A percentile compares a stretch with the other conserved stretches of the same genome.
Evolutionary conservation across 148 eudicot species (phyloP).

Genomic region (Arctostaphylos glauca): DNA sequence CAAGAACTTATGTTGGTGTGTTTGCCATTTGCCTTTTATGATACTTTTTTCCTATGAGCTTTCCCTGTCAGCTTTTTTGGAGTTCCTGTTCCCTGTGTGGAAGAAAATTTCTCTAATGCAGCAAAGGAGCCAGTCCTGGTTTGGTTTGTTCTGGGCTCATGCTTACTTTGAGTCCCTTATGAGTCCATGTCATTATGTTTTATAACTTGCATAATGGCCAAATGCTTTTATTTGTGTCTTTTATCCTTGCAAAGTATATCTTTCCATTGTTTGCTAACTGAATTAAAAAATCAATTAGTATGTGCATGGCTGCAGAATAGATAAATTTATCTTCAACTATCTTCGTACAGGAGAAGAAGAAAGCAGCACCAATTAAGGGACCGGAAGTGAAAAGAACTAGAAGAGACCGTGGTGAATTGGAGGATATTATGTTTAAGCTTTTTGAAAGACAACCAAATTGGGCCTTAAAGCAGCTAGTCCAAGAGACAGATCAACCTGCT

Average conservation of each 20-base stretch:
- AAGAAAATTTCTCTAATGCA: neutral
- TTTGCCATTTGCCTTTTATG: neutral
- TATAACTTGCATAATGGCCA: neutral
- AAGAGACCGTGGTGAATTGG: conserved; percentile 95
- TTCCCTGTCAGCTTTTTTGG: conserved; percentile 12
- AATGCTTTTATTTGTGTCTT: neutral
- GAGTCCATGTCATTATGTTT: neutral
- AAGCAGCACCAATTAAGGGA: conserved; percentile 74
- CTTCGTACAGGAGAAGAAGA: conserved; percentile 75
- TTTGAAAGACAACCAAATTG: conserved; percentile 95
- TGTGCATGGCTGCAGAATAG: conserved; percentile 1
- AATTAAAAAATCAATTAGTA: neutral
- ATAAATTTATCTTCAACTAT: neutral
- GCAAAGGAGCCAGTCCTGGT: neutral
- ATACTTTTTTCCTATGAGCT: neutral
- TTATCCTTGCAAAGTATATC: neutral
- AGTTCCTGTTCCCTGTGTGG: conserved; percentile 6
- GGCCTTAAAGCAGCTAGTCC: conserved; percentile 91
- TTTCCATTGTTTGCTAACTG: neutral
- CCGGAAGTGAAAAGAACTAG: conserved; percentile 92
- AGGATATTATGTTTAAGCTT: conserved; percentile 93
- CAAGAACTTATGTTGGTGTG: neutral
- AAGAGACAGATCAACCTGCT: conserved; percentile 98
- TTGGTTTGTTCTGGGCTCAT: conserved; percentile 5
- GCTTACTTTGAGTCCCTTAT: neutral